Conservation (phyloP, 345 rosid species). For the Lepidium aucheri region DNA sequence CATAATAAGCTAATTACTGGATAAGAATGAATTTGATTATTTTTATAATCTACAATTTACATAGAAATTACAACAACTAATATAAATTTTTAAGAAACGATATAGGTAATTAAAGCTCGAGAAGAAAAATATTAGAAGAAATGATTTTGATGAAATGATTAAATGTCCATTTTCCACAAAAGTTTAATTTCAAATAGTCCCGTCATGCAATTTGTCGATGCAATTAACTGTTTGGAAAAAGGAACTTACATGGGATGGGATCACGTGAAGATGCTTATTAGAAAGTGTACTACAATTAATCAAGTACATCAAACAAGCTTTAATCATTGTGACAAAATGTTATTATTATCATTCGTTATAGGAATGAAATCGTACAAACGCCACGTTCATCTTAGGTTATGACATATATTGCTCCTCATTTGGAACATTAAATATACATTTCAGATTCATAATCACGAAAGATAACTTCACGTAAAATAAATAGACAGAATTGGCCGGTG, state of each 20-base stretch:
- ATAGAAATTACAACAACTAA: background rate
- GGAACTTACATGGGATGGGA: background rate
- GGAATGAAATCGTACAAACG: background rate
- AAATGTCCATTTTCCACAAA: too few species aligned
- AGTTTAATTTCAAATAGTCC: too few species aligned
- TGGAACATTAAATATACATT: background rate
- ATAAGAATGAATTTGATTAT: too few species aligned
- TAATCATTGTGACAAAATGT: background rate
- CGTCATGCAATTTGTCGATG: too few species aligned
- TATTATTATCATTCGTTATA: background rate
- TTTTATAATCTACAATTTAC: too few species aligned
- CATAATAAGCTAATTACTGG: too few species aligned
- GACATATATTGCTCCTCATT: background rate
- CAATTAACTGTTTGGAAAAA: too few species aligned
- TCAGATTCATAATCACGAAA: background rate
- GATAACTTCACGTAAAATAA: too few species aligned
- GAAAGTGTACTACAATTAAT: background rate
- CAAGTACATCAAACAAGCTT: background rate
- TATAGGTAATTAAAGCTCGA: too few species aligned
- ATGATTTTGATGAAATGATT: too few species aligned
- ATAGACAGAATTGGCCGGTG: too few species aligned
- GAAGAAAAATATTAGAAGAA: too few species aligned
- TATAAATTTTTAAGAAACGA: background rate
- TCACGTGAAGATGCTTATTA: conserved; percentile 6
- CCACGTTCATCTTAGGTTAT: background rate